Percentiles rank a stretch among this genome's conserved stretches.
phyloP scores from a whole-genome alignment of 2,329 filamentous ascomycete genomes.

The Elsinoe necatrix region DNA sequence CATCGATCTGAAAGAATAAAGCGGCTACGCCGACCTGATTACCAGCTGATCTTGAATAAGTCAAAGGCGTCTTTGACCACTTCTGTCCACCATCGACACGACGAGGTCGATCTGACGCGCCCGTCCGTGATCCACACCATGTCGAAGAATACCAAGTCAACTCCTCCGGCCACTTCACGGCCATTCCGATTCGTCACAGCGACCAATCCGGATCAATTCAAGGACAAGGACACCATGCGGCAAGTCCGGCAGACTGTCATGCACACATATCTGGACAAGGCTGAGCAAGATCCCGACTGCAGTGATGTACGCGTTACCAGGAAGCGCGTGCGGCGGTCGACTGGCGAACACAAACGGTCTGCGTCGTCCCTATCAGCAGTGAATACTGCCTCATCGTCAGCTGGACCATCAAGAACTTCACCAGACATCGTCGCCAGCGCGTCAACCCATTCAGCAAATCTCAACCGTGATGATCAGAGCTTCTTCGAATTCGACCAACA shows the following conservation, averaged over 20 bases:
- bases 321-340: background rate
- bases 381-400: background rate
- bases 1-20: background rate
- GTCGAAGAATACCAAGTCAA: background rate
- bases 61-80: background rate
- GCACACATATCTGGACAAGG: conserved; percentile 27
- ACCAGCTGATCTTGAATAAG: background rate
- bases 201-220: conserved; percentile 24
- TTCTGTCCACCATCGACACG: background rate
- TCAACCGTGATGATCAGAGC: background rate
- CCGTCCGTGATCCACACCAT: background rate
- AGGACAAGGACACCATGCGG: conserved; percentile 24
- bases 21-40: background rate
- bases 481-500: background rate
- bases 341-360: background rate
- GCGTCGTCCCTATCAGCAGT: background rate
- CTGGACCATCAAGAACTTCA: background rate
- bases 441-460: background rate
- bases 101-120: background rate
- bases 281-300: conserved; percentile 22
- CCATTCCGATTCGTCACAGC: conserved; percentile 24
- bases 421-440: background rate
- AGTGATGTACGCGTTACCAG: conserved; percentile 22
- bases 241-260: conserved; percentile 28
- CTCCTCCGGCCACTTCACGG: background rate